These are phyloP conservation scores for Starmera quercuum DNA, from an alignment of 805 yeast species.

Conservation along the genomic window DNA sequence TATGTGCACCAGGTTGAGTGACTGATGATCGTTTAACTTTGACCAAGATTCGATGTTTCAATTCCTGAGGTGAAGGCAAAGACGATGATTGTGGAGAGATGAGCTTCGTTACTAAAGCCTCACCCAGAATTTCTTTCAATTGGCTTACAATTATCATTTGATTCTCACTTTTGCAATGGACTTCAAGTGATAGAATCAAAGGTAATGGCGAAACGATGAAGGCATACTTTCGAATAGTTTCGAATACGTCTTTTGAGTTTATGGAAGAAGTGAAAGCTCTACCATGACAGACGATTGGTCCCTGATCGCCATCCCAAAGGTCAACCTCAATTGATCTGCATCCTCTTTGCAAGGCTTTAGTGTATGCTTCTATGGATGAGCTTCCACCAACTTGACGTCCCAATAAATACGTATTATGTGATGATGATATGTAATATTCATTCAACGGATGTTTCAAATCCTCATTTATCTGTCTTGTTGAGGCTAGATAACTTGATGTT, in stretches of 20 bases:
- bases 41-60: conserved; percentile 64
- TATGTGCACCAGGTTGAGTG: conserved; percentile 14
- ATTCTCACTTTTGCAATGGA: conserved; percentile 63
- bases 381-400: conserved; percentile 87
- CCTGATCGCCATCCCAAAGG: conserved; percentile 80
- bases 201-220: conserved; percentile 87
- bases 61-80: conserved; percentile 68
- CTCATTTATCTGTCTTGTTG: conserved; percentile 12
- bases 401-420: conserved; percentile 86
- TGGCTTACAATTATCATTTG: conserved; percentile 53
- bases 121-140: conserved; percentile 53
- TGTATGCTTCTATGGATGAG: conserved; percentile 85
- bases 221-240: conserved; percentile 74
- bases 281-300: conserved; percentile 91
- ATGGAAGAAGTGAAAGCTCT: conserved; percentile 72
- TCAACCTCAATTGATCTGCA: conserved; percentile 95
- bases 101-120: conserved; percentile 28
- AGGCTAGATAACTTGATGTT: conserved; percentile 19
- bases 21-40: conserved; percentile 61
- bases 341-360: conserved; percentile 81
- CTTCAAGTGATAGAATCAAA: conserved; percentile 75
- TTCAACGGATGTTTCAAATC: conserved; percentile 61
- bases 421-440: conserved; percentile 85
- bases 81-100: conserved; percentile 20
- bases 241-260: conserved; percentile 59